phyloP scores from a whole-genome alignment of 2,329 filamentous ascomycete species.

The Pyrenophora teres region DNA sequence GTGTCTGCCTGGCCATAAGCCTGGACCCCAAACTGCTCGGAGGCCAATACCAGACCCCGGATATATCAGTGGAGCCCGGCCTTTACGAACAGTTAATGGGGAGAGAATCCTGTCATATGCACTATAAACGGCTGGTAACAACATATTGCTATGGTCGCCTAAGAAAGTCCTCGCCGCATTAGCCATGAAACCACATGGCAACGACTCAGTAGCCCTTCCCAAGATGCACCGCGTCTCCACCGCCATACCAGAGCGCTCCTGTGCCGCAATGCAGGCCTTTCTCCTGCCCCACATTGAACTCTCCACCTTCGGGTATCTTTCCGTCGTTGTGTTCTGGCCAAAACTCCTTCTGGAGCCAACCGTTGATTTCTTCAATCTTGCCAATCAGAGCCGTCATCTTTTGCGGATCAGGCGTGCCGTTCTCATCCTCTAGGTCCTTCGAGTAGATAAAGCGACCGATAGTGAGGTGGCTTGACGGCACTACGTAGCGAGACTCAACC shows the following conservation, averaged over 20 bases:
- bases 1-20: slow-evolving; percentile 3
- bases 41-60: too few relatives aligned
- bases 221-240: slow-evolving; percentile 68
- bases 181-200: background rate
- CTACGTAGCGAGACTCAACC: slow-evolving; percentile 79
- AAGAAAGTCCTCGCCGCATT: background rate
- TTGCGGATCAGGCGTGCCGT: slow-evolving; percentile 54
- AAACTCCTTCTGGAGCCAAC: slow-evolving; percentile 70
- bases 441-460: slow-evolving; percentile 77
- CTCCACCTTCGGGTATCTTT: slow-evolving; percentile 59
- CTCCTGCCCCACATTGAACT: slow-evolving; percentile 89
- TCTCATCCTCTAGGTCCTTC: slow-evolving; percentile 57
- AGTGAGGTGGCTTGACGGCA: slow-evolving; percentile 88
- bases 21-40: background rate
- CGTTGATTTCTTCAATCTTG: slow-evolving; percentile 76
- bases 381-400: slow-evolving; percentile 69
- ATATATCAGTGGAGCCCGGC: background rate
- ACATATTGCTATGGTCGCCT: background rate
- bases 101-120: too few relatives aligned
- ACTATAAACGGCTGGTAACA: too few relatives aligned
- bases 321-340: slow-evolving; percentile 61
- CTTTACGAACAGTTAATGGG: too few relatives aligned
- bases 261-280: slow-evolving; percentile 75
- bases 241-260: slow-evolving; percentile 76
- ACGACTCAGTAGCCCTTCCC: slow-evolving; percentile 55